Evolutionary conservation across 768 basidiomycete species (phyloP).

Genomic region (Termitomyces sp.): DNA sequence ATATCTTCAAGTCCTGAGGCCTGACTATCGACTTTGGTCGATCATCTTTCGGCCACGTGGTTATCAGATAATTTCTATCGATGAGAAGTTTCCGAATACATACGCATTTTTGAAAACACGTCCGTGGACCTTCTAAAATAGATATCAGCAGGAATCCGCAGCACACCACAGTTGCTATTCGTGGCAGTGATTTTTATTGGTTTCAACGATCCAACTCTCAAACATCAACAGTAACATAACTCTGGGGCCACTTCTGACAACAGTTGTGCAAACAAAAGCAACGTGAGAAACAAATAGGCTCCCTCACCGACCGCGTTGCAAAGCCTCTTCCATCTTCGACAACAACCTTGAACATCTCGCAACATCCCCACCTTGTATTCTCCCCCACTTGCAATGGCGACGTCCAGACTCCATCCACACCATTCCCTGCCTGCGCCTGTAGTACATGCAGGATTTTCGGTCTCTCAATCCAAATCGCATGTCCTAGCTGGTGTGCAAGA

Average conservation of each 20-base stretch:
- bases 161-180: neutral
- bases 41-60: slow-evolving; percentile 10
- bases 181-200: neutral
- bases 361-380: neutral
- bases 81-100: neutral
- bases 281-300: slow-evolving; percentile 21
- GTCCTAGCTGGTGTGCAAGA: slow-evolving; percentile 88
- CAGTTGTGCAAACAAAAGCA: slow-evolving; percentile 17
- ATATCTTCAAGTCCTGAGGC: neutral
- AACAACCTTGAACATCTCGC: slow-evolving; percentile 4
- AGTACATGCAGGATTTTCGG: slow-evolving; percentile 62
- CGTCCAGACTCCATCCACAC: slow-evolving; percentile 53
- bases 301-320: slow-evolving; percentile 19
- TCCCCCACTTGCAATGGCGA: slow-evolving; percentile 33
- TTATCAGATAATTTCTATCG: slow-evolving; percentile 11
- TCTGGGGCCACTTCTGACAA: neutral
- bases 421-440: slow-evolving; percentile 71
- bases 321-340: slow-evolving; percentile 6
- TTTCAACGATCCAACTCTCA: neutral
- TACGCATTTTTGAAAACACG: neutral
- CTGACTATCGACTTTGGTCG: neutral
- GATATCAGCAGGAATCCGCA: neutral
- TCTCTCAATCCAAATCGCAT: slow-evolving; percentile 78
- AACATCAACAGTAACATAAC: too few species aligned
- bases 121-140: neutral